These are phyloP conservation scores for Penicillium ucsense DNA, from an alignment of 495 filamentous ascomycete genomes.

Conservation along the genomic window DNA sequence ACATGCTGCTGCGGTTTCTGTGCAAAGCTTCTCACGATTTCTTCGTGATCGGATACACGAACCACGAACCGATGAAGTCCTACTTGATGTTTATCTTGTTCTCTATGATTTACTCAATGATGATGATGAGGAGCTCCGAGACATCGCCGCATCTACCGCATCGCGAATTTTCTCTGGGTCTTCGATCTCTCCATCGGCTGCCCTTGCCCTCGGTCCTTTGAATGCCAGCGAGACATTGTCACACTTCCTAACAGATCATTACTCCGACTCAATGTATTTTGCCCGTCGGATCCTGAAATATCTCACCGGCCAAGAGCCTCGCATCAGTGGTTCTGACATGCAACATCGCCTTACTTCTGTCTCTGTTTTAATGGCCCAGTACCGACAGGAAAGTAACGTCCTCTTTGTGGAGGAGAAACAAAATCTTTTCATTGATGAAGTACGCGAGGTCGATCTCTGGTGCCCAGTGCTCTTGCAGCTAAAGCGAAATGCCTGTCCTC, in stretches of 20 bases:
- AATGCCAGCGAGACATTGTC: constrained; percentile 40
- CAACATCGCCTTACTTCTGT: constrained; percentile 24
- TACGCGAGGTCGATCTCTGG: constrained; percentile 63
- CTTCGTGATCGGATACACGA: constrained; percentile 17
- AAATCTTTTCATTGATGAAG: constrained; percentile 78
- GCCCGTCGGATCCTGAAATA: constrained; percentile 21
- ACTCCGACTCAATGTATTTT: constrained; percentile 25
- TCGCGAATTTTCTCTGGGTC: constrained; percentile 36
- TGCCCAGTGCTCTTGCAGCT: constrained; percentile 32
- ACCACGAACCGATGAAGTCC: constrained; percentile 17
- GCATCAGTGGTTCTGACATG: constrained; percentile 15
- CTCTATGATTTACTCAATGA: constrained; percentile 65
- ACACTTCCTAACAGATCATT: constrained; percentile 30
- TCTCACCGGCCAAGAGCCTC: constrained; percentile 15
- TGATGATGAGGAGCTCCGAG: constrained; percentile 82
- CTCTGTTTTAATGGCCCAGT: constrained; percentile 33
- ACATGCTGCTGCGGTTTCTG: constrained; percentile 41
- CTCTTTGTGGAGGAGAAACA: constrained; percentile 85
- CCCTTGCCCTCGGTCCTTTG: constrained; percentile 30
- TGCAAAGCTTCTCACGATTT: constrained; percentile 24
- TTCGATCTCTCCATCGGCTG: constrained; percentile 17
- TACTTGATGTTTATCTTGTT: constrained; percentile 39
- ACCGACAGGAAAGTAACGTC: constrained; percentile 52
- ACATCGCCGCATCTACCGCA: constrained; percentile 46
- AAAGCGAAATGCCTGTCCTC: constrained; percentile 10